Percentiles rank a stretch among this genome's conserved stretches.
phyloP scores from a whole-genome alignment of 2,329 filamentous ascomycete genomes.

The Pseudohalonectria lignicola region DNA sequence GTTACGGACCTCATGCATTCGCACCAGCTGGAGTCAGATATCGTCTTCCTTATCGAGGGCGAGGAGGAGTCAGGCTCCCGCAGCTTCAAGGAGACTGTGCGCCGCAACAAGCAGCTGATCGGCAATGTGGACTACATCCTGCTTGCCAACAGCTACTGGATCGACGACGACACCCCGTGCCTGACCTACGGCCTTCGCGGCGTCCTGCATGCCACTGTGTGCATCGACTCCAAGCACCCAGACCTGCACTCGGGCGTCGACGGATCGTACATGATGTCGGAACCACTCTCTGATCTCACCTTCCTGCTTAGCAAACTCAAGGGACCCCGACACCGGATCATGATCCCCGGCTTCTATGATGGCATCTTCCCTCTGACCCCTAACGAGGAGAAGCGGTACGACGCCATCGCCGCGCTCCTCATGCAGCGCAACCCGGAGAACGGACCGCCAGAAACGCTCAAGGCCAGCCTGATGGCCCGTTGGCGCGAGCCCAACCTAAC shows the following conservation, averaged over 20 bases:
- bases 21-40: slow-evolving; percentile 75
- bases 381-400: slow-evolving; percentile 70
- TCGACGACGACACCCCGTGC: slow-evolving; percentile 91
- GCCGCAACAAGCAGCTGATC: slow-evolving; percentile 70
- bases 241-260: slow-evolving; percentile 97
- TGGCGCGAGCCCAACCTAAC: slow-evolving; percentile 95
- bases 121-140: slow-evolving; percentile 90
- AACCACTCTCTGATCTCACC: slow-evolving; percentile 85
- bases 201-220: slow-evolving; percentile 85
- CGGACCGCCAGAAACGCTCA: slow-evolving; percentile 56
- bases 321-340: slow-evolving; percentile 66
- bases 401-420: slow-evolving; percentile 71
- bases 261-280: slow-evolving; percentile 79
- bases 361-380: slow-evolving; percentile 63
- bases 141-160: slow-evolving; percentile 96
- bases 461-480: slow-evolving; percentile 76
- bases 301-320: slow-evolving; percentile 73
- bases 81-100: slow-evolving; percentile 78
- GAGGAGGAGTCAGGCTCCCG: slow-evolving; percentile 93
- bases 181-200: slow-evolving; percentile 89
- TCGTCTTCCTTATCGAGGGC: slow-evolving; percentile 90
- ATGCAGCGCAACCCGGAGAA: slow-evolving; percentile 57
- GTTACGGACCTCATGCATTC: slow-evolving; percentile 80
- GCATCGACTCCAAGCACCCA: slow-evolving; percentile 74
- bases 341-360: slow-evolving; percentile 84